Evolutionary conservation across 2,329 filamentous ascomycete species (phyloP).

Genomic region (Cercospora brassicicola): DNA sequence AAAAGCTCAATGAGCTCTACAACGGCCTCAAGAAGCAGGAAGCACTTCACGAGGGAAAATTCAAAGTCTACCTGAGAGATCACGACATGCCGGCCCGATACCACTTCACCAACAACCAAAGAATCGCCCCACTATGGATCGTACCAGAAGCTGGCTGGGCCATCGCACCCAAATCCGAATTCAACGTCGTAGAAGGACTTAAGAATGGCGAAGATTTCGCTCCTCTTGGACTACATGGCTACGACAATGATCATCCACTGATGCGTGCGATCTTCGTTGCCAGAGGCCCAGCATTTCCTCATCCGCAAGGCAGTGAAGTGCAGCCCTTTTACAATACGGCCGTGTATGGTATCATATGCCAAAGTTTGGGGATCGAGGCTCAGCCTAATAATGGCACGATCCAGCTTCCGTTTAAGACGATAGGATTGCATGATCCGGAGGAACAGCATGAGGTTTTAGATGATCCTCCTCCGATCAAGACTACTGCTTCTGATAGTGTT

Average conservation of each 20-base stretch:
- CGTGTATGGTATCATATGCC: constrained; percentile 92
- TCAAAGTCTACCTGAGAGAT: constrained; percentile 85
- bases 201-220: constrained; percentile 68
- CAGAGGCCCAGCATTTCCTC: constrained; percentile 86
- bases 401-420: constrained; percentile 64
- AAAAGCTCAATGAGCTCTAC: constrained; percentile 63
- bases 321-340: constrained; percentile 86
- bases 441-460: constrained; percentile 24
- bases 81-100: constrained; percentile 88
- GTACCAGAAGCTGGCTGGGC: constrained; percentile 91
- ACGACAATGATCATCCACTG: constrained; percentile 89
- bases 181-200: constrained; percentile 68
- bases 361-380: constrained; percentile 73
- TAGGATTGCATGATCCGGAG: constrained; percentile 57
- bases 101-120: constrained; percentile 82
- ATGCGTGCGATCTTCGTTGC: constrained; percentile 97
- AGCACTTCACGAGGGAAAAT: constrained; percentile 62
- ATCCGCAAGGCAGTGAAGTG: constrained; percentile 75
- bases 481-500: background rate
- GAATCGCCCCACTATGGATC: constrained; percentile 94
- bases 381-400: constrained; percentile 86
- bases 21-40: constrained; percentile 57
- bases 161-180: constrained; percentile 77
- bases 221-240: constrained; percentile 85
- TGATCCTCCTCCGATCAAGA: constrained; percentile 21